phyloP scores from a whole-genome alignment of 75 land plant species.

The Larix kaempferi region DNA sequence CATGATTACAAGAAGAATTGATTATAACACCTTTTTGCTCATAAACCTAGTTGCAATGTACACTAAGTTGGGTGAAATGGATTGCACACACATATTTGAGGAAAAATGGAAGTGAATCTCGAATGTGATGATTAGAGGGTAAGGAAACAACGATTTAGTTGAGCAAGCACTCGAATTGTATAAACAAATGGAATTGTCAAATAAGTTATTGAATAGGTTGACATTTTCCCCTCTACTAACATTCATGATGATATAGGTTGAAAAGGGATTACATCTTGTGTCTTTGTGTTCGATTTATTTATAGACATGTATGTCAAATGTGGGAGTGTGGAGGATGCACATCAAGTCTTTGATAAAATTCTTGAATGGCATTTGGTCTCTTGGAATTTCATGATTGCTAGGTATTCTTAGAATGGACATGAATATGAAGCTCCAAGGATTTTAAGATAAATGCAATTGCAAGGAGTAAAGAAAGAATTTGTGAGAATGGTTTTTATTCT shows the following conservation, averaged over 20 bases:
- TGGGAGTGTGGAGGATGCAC: slow-evolving; percentile 24
- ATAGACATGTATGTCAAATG: slow-evolving; percentile 43
- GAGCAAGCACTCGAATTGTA: slow-evolving; percentile 67
- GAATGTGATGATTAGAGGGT: slow-evolving; percentile 67
- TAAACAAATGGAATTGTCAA: slow-evolving; percentile 59
- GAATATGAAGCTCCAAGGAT: slow-evolving; percentile 13
- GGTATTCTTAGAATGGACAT: slow-evolving; percentile 28
- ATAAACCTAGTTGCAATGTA: slow-evolving; percentile 52
- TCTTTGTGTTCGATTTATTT: slow-evolving; percentile 46
- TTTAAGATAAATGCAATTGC: slow-evolving; percentile 36
- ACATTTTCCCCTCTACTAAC: slow-evolving; percentile 55
- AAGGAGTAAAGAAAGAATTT: slow-evolving; percentile 24
- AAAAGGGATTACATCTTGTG: slow-evolving; percentile 22
- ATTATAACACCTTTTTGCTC: slow-evolving; percentile 23
- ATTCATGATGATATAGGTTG: slow-evolving; percentile 53
- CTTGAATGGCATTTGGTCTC: slow-evolving; percentile 52
- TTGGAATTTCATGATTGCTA: slow-evolving; percentile 72
- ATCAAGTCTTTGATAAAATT: slow-evolving; percentile 48
- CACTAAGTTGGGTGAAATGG: slow-evolving; percentile 21
- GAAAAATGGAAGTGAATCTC: slow-evolving; percentile 37
- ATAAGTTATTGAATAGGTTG: slow-evolving; percentile 42
- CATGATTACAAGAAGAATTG: slow-evolving; percentile 39
- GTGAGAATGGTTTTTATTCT: slow-evolving; percentile 54
- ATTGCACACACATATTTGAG: slow-evolving; percentile 62
- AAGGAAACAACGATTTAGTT: slow-evolving; percentile 30